These are phyloP conservation scores for Hypoxylon sp. DNA, from an alignment of 2,329 filamentous ascomycete genomes.

Conservation along the genomic window DNA sequence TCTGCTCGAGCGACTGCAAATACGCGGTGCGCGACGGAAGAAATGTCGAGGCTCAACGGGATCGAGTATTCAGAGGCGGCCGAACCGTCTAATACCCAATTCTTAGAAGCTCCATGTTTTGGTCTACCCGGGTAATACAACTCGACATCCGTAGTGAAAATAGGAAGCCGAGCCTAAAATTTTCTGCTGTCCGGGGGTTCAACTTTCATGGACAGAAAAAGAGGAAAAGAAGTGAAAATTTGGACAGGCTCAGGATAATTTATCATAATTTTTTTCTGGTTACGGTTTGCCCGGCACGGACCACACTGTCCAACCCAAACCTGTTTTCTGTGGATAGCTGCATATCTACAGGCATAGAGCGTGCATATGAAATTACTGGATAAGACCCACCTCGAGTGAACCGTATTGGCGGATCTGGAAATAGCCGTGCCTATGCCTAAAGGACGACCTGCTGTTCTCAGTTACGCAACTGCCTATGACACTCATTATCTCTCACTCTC, in stretches of 20 bases:
- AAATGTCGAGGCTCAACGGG: slow-evolving; percentile 70
- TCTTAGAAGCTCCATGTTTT: slow-evolving; percentile 68
- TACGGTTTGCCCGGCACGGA: background rate
- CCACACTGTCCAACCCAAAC: background rate
- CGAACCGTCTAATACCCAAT: slow-evolving; percentile 63
- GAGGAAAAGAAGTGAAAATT: slow-evolving; percentile 46
- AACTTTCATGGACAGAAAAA: slow-evolving; percentile 58
- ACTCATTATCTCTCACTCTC: slow-evolving; percentile 1
- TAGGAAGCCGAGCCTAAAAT: slow-evolving; percentile 60
- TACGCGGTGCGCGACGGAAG: background rate
- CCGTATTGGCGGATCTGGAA: slow-evolving; percentile 25
- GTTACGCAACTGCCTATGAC: slow-evolving; percentile 26
- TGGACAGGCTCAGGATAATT: slow-evolving; percentile 13
- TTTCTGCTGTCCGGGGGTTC: slow-evolving; percentile 64
- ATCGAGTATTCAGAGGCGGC: slow-evolving; percentile 59
- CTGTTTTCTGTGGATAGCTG: slow-evolving; percentile 13
- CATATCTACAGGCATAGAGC: no score
- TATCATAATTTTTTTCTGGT: slow-evolving; percentile 21
- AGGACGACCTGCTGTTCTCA: slow-evolving; percentile 5
- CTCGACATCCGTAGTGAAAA: slow-evolving; percentile 55
- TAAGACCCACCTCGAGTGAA: slow-evolving; percentile 20
- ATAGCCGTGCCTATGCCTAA: slow-evolving; percentile 15
- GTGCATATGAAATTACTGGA: no score
- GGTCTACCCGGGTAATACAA: slow-evolving; percentile 68
- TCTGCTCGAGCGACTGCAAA: background rate